A percentile compares a stretch with the other conserved stretches of the same genome.
Conservation (phyloP, 2,329 filamentous ascomycete species). For the Akanthomyces lecanii region DNA sequence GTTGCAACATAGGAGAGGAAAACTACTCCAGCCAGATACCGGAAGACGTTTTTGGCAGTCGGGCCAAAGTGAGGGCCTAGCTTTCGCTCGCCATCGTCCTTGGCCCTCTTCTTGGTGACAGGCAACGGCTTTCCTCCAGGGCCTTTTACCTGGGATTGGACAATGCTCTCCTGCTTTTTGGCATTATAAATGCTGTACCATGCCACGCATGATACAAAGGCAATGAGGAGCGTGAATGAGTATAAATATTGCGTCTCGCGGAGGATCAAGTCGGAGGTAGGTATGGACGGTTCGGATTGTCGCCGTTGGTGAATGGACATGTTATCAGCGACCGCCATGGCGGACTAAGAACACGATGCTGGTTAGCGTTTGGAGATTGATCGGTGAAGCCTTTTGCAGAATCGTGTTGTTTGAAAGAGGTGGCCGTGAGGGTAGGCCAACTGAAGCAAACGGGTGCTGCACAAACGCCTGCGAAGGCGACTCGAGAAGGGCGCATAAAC, state of each 20-base stretch:
- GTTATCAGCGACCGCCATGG: slow-evolving; percentile 35
- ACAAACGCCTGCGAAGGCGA: background rate
- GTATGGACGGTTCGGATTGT: slow-evolving; percentile 15
- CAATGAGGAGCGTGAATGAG: slow-evolving; percentile 47
- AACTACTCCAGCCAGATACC: slow-evolving; percentile 66
- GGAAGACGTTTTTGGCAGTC: slow-evolving; percentile 68
- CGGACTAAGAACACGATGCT: slow-evolving; percentile 23
- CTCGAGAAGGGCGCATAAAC: background rate
- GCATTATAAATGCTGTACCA: slow-evolving; percentile 51
- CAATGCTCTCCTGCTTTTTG: slow-evolving; percentile 44
- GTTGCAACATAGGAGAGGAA: slow-evolving; percentile 73
- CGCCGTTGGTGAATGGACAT: slow-evolving; percentile 24
- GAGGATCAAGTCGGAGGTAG: slow-evolving; percentile 40
- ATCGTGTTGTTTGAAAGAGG: background rate
- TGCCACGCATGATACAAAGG: slow-evolving; percentile 48
- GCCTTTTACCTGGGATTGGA: slow-evolving; percentile 56
- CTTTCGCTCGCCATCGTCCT: slow-evolving; percentile 43
- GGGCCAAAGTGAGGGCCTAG: slow-evolving; percentile 55
- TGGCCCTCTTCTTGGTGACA: slow-evolving; percentile 54
- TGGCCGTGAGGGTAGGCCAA: background rate
- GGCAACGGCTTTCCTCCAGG: slow-evolving; percentile 86
- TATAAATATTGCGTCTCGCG: slow-evolving; percentile 48
- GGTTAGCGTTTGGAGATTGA: background rate
- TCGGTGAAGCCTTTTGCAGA: background rate
- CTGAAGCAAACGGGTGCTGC: background rate